phyloP scores from a whole-genome alignment of 331 rosid genomes.

The Pyrus hybrid region DNA sequence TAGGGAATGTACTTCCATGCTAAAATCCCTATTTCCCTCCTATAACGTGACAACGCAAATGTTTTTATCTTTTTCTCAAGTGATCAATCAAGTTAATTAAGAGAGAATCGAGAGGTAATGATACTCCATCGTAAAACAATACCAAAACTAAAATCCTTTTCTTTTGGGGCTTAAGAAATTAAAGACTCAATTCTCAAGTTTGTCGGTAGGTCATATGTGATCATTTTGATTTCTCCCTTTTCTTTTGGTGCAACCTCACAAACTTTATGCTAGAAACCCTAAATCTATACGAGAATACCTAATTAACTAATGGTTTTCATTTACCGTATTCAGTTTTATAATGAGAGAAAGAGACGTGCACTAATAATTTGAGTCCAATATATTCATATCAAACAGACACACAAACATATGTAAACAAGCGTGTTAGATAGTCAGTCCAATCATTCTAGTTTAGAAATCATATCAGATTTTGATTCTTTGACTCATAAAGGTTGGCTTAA shows the following conservation, averaged over 20 bases:
- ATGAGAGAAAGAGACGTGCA: neutral
- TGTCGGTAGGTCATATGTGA: neutral
- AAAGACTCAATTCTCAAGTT: neutral
- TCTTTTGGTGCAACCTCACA: neutral
- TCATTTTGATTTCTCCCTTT: too few relatives aligned
- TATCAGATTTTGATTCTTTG: neutral
- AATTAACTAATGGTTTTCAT: neutral
- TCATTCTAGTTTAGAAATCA: neutral
- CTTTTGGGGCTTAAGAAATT: neutral
- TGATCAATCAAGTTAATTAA: too few relatives aligned
- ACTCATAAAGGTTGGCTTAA: neutral
- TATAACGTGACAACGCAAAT: too few relatives aligned
- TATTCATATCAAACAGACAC: too few relatives aligned
- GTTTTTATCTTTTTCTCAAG: too few relatives aligned
- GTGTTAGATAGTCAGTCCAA: neutral
- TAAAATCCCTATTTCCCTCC: too few relatives aligned
- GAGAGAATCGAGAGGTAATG: too few relatives aligned
- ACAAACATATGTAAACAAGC: neutral
- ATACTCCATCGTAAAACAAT: too few relatives aligned
- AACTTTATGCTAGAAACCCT: neutral
- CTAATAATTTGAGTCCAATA: neutral
- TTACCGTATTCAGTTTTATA: neutral
- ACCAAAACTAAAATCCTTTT: too few relatives aligned
- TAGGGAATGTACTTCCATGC: too few relatives aligned
- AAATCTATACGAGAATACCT: neutral